These are phyloP conservation scores for Epichloe gansuensis DNA, from an alignment of 2,329 filamentous ascomycete genomes.

Conservation along the genomic window DNA sequence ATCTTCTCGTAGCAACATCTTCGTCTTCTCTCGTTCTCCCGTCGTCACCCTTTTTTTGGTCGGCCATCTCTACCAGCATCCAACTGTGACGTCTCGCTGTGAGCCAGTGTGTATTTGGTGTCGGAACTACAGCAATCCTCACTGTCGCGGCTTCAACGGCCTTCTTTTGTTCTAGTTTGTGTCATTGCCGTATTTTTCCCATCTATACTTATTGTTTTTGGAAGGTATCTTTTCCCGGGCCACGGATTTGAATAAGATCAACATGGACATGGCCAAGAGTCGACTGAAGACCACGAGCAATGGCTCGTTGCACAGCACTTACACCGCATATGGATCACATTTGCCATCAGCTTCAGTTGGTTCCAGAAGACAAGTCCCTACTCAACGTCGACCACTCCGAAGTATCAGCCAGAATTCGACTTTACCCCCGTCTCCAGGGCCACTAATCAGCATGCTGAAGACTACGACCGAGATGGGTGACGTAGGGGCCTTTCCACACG, in stretches of 20 bases:
- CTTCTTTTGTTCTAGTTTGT: constrained; percentile 6
- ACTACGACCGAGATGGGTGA: constrained; percentile 56
- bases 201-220: constrained; percentile 5
- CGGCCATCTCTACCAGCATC: constrained; percentile 7
- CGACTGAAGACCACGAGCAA: constrained; percentile 27
- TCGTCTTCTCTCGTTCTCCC: constrained; percentile 4
- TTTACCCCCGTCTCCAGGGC: constrained; percentile 36
- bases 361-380: constrained; percentile 10
- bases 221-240: neutral
- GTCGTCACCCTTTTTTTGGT: constrained; percentile 6
- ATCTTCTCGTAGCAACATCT: neutral
- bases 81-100: constrained; percentile 5
- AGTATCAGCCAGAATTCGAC: constrained; percentile 31
- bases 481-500: constrained; percentile 46
- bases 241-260: neutral
- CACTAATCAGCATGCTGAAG: constrained; percentile 52
- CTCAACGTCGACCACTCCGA: constrained; percentile 28
- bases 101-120: constrained; percentile 2
- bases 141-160: constrained; percentile 6
- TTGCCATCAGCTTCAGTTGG: constrained; percentile 8
- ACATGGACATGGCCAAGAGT: constrained; percentile 19
- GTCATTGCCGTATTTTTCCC: constrained; percentile 4
- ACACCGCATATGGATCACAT: constrained; percentile 15
- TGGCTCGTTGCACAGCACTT: constrained; percentile 24
- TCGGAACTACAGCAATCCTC: constrained; percentile 2